Evolutionary conservation across 2,329 filamentous ascomycete species (phyloP).

Genomic region (Corniculantispora saksenae): DNA sequence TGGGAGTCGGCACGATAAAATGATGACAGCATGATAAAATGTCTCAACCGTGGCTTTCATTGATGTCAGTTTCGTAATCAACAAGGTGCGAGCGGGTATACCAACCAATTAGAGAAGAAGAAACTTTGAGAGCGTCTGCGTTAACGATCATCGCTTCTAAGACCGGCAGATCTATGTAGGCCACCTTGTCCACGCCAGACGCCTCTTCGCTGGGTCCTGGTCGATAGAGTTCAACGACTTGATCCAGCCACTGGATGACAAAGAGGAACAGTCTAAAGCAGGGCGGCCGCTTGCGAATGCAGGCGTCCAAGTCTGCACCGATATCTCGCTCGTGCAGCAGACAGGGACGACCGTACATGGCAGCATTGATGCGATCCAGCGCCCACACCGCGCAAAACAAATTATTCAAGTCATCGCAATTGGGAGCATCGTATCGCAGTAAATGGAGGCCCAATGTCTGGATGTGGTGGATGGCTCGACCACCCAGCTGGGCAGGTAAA

Average conservation of each 20-base stretch:
- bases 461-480: conserved; percentile 57
- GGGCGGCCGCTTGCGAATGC: conserved; percentile 51
- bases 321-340: conserved; percentile 63
- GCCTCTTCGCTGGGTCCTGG: conserved; percentile 47
- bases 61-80: not conserved
- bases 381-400: conserved; percentile 63
- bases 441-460: conserved; percentile 59
- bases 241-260: conserved; percentile 56
- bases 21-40: conserved; percentile 65
- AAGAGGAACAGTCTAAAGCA: conserved; percentile 59
- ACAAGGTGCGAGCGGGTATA: accelerated
- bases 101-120: conserved; percentile 51
- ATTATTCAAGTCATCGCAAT: conserved; percentile 45
- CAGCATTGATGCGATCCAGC: conserved; percentile 59
- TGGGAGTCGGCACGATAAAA: conserved; percentile 60
- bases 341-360: conserved; percentile 60
- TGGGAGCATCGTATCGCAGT: conserved; percentile 39
- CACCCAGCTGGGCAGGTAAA: conserved; percentile 53
- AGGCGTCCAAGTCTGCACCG: conserved; percentile 52
- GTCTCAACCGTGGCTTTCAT: conserved; percentile 59
- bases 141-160: conserved; percentile 60
- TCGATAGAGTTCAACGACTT: conserved; percentile 61
- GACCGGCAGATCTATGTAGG: conserved; percentile 55
- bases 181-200: conserved; percentile 43
- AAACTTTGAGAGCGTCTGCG: conserved; percentile 50